These are phyloP conservation scores for Fonsecaea monophora DNA, from an alignment of 2,329 filamentous ascomycete species.

Conservation along the genomic window DNA sequence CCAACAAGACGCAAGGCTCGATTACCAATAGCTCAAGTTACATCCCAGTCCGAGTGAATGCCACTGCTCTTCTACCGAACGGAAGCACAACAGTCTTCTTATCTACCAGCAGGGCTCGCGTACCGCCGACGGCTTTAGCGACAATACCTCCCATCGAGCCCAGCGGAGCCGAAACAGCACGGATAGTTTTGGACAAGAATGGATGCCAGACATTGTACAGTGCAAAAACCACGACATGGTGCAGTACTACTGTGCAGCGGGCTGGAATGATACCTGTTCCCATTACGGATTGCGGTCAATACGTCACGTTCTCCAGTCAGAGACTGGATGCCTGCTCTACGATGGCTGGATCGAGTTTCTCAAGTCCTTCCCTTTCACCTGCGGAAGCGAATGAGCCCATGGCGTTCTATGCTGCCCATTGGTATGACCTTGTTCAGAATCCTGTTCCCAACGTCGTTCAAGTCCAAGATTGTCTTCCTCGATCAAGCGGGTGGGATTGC, in stretches of 20 bases:
- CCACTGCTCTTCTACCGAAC: constrained; percentile 35
- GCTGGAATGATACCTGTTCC: constrained; percentile 32
- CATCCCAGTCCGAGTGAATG: constrained; percentile 26
- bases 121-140: not conserved
- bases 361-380: not conserved
- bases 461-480: constrained; percentile 31
- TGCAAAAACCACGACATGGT: constrained; percentile 31
- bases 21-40: constrained; percentile 4
- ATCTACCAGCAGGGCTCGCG: constrained; percentile 14
- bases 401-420: constrained; percentile 35
- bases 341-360: not conserved
- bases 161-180: constrained; percentile 14
- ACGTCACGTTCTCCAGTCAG: constrained; percentile 38
- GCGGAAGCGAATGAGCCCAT: constrained; percentile 13
- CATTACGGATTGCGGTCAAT: constrained; percentile 37
- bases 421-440: constrained; percentile 32
- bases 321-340: constrained; percentile 22
- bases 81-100: constrained; percentile 34
- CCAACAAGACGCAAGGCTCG: not conserved
- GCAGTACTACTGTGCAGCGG: constrained; percentile 31
- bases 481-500: constrained; percentile 19
- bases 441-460: constrained; percentile 28
- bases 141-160: not conserved
- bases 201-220: constrained; percentile 39
- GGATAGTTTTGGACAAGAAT: constrained; percentile 30